phyloP scores from a whole-genome alignment of 257 asterid genomes.

The Euphrasia confusa region DNA sequence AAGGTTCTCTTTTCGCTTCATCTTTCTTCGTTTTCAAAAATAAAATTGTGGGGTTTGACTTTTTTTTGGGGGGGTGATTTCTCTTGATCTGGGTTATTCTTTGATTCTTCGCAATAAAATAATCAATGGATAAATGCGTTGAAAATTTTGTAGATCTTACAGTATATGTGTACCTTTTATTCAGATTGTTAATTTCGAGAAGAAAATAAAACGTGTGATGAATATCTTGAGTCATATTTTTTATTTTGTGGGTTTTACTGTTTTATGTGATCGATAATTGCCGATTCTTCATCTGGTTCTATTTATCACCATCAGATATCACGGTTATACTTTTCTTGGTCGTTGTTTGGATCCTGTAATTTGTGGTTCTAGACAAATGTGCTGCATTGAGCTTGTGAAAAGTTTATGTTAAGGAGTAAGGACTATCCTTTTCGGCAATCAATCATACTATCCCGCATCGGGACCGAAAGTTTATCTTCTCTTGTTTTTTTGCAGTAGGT shows the following conservation, averaged over 20 bases:
- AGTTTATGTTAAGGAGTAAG: neutral
- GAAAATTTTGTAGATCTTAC: neutral
- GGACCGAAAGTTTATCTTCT: too few species aligned
- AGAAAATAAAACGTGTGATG: too few species aligned
- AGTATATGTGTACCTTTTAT: too few species aligned
- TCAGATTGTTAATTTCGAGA: too few species aligned
- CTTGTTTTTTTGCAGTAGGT: too few species aligned
- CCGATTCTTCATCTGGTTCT: neutral
- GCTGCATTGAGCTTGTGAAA: neutral
- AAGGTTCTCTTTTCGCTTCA: constrained; percentile 39
- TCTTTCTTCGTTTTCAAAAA: neutral
- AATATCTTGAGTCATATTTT: too few species aligned
- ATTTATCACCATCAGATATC: too few species aligned
- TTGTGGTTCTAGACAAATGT: neutral
- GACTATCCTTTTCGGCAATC: neutral
- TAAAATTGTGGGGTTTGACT: neutral
- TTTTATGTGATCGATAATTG: neutral
- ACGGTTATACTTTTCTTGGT: too few species aligned
- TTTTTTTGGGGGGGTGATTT: neutral
- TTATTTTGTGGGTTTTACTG: neutral
- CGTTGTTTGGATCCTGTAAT: too few species aligned
- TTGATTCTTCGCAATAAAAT: neutral
- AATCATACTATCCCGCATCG: neutral
- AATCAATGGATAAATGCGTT: neutral
- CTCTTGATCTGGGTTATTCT: neutral